Conservation (phyloP, 257 asterid genomes). For the Plectranthus barbatus region DNA sequence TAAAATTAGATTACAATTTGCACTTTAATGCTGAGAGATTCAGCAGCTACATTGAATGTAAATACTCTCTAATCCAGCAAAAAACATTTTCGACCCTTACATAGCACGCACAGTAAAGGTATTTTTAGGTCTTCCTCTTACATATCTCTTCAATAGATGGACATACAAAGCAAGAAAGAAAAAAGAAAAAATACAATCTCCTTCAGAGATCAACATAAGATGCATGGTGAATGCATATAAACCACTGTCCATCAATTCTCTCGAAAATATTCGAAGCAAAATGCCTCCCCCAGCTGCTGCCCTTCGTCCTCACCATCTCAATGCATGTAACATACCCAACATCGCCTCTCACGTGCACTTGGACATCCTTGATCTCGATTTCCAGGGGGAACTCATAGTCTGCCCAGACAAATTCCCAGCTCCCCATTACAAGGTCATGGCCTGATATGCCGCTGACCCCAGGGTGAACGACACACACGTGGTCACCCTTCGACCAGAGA, state of each 20-base stretch:
- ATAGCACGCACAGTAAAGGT: not conserved
- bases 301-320: slow-evolving; percentile 85
- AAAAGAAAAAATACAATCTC: slow-evolving; percentile 41
- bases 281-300: slow-evolving; percentile 94
- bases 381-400: slow-evolving; percentile 87
- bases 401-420: slow-evolving; percentile 99
- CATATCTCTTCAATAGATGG: no score
- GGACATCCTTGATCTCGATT: slow-evolving; percentile 73
- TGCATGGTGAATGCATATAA: slow-evolving; percentile 81
- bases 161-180: slow-evolving; percentile 45
- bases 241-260: slow-evolving; percentile 81
- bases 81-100: not conserved
- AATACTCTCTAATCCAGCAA: slow-evolving; percentile 7
- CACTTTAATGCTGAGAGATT: no score
- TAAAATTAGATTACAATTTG: no score
- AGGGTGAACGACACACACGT: slow-evolving; percentile 87
- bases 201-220: slow-evolving; percentile 66
- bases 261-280: slow-evolving; percentile 83
- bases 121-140: slow-evolving; percentile 7
- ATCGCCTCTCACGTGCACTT: slow-evolving; percentile 68
- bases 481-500: slow-evolving; percentile 77
- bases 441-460: slow-evolving; percentile 97
- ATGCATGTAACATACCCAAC: slow-evolving; percentile 73
- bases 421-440: slow-evolving; percentile 89
- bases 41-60: not conserved